phyloP scores from a whole-genome alignment of 2,329 filamentous ascomycete species.

The Phialemoniopsis sp. region DNA sequence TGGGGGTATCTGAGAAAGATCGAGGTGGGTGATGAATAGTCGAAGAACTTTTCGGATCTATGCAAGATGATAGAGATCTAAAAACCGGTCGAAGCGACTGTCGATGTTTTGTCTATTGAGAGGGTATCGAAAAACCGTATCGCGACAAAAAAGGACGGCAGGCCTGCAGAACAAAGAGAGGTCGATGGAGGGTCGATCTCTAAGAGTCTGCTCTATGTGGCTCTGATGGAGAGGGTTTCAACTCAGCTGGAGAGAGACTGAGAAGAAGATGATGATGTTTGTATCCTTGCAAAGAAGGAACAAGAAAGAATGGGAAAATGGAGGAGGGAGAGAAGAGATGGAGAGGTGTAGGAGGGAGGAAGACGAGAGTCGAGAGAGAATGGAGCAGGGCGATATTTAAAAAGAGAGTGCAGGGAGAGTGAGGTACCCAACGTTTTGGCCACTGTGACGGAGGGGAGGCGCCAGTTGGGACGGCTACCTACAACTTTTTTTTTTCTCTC shows the following conservation, averaged over 20 bases:
- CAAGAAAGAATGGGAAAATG: conserved; percentile 1
- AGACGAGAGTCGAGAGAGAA: conserved; percentile 6
- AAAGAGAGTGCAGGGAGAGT: neutral
- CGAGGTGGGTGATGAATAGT: neutral
- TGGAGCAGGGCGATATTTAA: conserved; percentile 7
- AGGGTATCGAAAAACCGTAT: conserved; percentile 7
- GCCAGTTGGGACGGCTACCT: conserved; percentile 1
- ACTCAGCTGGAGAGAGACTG: conserved; percentile 1
- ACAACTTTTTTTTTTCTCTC: conserved; percentile 1
- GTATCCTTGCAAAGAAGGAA: conserved; percentile 1
- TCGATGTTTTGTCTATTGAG: neutral
- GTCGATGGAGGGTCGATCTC: conserved; percentile 4
- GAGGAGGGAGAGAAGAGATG: conserved; percentile 2
- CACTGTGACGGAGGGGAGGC: conserved; percentile 4
- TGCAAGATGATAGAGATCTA: neutral
- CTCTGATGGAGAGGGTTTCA: neutral
- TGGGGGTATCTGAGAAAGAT: neutral
- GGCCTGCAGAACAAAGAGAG: conserved; percentile 3
- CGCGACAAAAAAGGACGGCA: conserved; percentile 1
- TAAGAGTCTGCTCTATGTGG: conserved; percentile 1
- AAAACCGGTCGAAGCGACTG: neutral
- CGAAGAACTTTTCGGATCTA: neutral
- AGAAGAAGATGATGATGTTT: neutral
- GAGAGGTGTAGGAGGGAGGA: neutral
- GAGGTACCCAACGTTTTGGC: too few relatives aligned